Evolutionary conservation across 1,139 yeast genomes (phyloP), one percentile per base, ranked within the genome.

Genomic region (Lodderomyces parapsilosis): DNA sequence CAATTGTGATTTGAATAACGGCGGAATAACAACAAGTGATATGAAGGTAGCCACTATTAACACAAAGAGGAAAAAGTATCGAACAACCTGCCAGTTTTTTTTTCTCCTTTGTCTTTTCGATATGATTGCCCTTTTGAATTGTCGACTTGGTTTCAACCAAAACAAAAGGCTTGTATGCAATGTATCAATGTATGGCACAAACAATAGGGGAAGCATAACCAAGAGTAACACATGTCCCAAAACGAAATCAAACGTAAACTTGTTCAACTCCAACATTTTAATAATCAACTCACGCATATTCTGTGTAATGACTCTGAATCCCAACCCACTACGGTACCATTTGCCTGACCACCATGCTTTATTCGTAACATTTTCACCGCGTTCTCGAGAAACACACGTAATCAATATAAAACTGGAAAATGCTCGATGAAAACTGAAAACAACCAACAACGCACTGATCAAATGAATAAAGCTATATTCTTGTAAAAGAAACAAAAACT

Each of bases 341-440:
- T 71, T 74, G 0, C 96, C 96, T 0, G 88, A 78, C 96, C 96
- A 89, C 96, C 96, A 89, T 0, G 91, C 83, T 22, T 74, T 57
- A 54, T 85, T 86, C 1, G 85, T 59, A 31, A 65, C 64, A 47
- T 78, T 82, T 46, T 74, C 78, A 36, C 70, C 72, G 47, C 78
- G 65, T 55, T 88, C 96, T 45, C 84, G 68, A 0, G 91, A 73
- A 13, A 86, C 57, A 4, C 78, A 52, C 4, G 79, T 40, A 2
- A 78, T 62, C 2, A 78, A 67, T 1, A 77, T 49, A 1, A 74
- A 49, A 13, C 50, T 45, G 14, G 49, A 48, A 36, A 80, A 74
- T 45, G 56, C 35, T 15, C 78, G 67, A 48, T 86, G 93, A 13
- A 82, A 53, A 40, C 74, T 71, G 8, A 81, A 59, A 1, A 80